Conservation (phyloP, 176 grass and related monocot species). For the Echinochloa phyllopogon region DNA sequence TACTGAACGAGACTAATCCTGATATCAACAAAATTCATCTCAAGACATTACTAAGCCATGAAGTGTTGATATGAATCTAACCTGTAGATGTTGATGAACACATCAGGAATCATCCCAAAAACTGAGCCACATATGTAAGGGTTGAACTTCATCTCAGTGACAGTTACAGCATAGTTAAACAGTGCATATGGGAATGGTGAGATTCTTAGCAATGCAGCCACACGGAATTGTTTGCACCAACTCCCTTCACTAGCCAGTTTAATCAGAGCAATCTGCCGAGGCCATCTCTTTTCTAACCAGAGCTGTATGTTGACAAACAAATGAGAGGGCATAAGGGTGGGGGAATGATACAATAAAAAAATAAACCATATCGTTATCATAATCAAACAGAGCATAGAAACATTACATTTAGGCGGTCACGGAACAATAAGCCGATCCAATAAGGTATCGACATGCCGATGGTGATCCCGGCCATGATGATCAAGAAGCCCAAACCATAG, state of each 20-base stretch:
- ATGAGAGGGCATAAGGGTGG: constrained; percentile 8
- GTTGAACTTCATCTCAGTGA: constrained; percentile 69
- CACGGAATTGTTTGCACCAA: constrained; percentile 88
- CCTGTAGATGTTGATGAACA: constrained; percentile 95
- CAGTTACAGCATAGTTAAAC: constrained; percentile 77
- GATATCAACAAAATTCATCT: not conserved
- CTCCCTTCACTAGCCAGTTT: constrained; percentile 68
- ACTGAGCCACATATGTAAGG: constrained; percentile 88
- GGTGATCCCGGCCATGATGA: constrained; percentile 81
- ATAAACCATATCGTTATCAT: not conserved
- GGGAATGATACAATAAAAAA: not conserved
- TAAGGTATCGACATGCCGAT: constrained; percentile 91
- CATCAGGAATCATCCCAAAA: constrained; percentile 87
- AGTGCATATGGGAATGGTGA: constrained; percentile 89
- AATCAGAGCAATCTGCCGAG: constrained; percentile 71
- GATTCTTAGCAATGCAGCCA: constrained; percentile 66
- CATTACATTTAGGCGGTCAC: constrained; percentile 72
- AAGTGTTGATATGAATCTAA: constrained; percentile 32
- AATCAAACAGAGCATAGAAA: not conserved
- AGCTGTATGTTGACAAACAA: constrained; percentile 51
- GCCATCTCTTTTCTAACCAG: constrained; percentile 91
- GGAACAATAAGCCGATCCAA: constrained; percentile 74
- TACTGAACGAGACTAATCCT: not conserved
- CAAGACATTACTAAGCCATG: not conserved
- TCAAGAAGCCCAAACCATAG: constrained; percentile 83